A percentile compares a stretch with the other conserved stretches of the same genome.
Evolutionary conservation across 2,329 filamentous ascomycete species (phyloP).

Genomic region (Ceratocystis diversiconidia): DNA sequence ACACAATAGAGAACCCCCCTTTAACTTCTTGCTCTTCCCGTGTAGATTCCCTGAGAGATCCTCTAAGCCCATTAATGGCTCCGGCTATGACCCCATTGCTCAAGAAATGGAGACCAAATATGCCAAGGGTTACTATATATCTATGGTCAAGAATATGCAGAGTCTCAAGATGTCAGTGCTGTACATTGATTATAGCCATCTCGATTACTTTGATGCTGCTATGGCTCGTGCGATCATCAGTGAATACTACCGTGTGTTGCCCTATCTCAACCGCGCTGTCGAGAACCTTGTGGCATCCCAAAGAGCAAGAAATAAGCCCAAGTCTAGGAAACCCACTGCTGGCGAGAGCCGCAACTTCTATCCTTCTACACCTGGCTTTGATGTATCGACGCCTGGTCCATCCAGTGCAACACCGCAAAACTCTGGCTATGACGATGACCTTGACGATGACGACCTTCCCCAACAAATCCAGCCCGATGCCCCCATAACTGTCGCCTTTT

Average conservation of each 20-base stretch:
- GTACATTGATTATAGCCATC: conserved; percentile 76
- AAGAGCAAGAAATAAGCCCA: conserved; percentile 4
- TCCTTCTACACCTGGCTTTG: conserved; percentile 15
- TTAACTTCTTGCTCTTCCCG: conserved; percentile 9
- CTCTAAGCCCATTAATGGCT: not conserved
- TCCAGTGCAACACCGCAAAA: conserved; percentile 16
- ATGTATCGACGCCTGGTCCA: conserved; percentile 14
- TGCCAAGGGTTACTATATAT: conserved; percentile 72
- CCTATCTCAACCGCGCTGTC: conserved; percentile 66
- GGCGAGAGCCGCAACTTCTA: conserved; percentile 11
- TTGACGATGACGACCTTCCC: conserved; percentile 38
- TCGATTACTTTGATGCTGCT: conserved; percentile 61
- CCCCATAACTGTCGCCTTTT: conserved; percentile 83
- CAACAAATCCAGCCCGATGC: conserved; percentile 53
- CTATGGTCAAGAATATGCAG: conserved; percentile 66
- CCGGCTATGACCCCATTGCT: conserved; percentile 10
- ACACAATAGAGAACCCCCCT: too few relatives aligned
- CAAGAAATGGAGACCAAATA: conserved; percentile 16
- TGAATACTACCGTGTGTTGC: conserved; percentile 89
- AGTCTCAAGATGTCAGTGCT: conserved; percentile 66
- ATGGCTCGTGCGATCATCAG: conserved; percentile 75
- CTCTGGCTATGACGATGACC: conserved; percentile 13
- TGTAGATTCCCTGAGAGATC: conserved; percentile 44
- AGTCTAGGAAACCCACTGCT: conserved; percentile 9
- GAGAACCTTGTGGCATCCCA: conserved; percentile 15